Evolutionary conservation across 805 yeast genomes (phyloP).

Genomic region (Candida easanensis): DNA sequence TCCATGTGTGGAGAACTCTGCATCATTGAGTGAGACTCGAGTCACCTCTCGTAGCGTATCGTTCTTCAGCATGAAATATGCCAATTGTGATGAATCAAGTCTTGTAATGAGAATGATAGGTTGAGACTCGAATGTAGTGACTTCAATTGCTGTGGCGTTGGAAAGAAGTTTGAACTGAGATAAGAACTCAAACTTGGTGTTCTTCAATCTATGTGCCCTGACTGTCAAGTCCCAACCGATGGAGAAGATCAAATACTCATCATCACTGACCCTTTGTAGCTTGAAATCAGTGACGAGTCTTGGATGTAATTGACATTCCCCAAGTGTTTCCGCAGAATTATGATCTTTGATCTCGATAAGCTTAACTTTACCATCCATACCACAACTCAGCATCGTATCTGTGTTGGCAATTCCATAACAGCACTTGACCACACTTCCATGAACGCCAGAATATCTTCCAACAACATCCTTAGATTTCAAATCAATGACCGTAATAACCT

Average conservation of each 20-base stretch:
- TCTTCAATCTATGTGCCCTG: constrained; percentile 33
- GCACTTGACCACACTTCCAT: constrained; percentile 34
- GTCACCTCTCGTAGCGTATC: constrained; percentile 33
- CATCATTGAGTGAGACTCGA: constrained; percentile 64
- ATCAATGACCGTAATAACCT: constrained; percentile 18
- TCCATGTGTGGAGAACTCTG: constrained; percentile 63
- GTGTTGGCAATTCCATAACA: constrained; percentile 30
- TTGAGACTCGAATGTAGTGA: constrained; percentile 22
- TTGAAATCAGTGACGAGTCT: constrained; percentile 38
- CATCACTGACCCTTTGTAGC: constrained; percentile 14
- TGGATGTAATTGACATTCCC: constrained; percentile 34
- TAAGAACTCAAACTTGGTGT: constrained; percentile 19
- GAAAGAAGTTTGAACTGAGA: constrained; percentile 38
- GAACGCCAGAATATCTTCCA: constrained; percentile 2
- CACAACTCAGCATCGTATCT: constrained; percentile 38
- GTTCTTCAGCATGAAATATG: constrained; percentile 33
- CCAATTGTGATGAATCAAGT: constrained; percentile 55
- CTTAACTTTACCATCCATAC: constrained; percentile 50
- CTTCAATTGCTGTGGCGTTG: constrained; percentile 51
- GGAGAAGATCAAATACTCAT: constrained; percentile 41
- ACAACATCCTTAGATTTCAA: constrained; percentile 8
- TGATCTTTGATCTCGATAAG: constrained; percentile 20
- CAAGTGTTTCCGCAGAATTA: constrained; percentile 5
- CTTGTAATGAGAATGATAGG: constrained; percentile 54
- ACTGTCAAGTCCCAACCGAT: constrained; percentile 59